Base-by-base conservation (phyloP, 78 protist genomes). In the Dictyostelium brefeldianum region DNA sequence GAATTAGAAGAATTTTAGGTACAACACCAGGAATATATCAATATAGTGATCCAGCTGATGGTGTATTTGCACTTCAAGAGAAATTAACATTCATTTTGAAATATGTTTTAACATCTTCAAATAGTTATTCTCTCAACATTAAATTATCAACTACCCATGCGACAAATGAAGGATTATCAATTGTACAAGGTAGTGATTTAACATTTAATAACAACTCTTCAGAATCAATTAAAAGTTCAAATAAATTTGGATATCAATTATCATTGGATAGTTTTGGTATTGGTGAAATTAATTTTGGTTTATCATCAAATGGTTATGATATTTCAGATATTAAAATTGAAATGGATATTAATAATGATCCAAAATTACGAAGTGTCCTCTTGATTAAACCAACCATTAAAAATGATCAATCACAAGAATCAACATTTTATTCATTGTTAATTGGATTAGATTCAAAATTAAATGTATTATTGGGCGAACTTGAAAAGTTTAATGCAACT, bases 11-110 rank as follows among this genome's bases (percentile, higher is more conserved):
- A 17, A 11, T 83, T 27, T 67, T 92, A 5, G 95, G 95, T 41
- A 71, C 56, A 4, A 15, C 41, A 17, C 59, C 31, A 12, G 95
- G 95, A 29, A 73, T 80, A 17, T 92, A 83, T 65, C 85, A 83
- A 57, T 92, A 83, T 74, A 22, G 78, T 10, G 95, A 92, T 9
- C 78, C 90, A 10, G 8, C 81, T 0, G 95, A 92, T 46, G 95
- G 95, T 47, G 48, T 73, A 27, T 62, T 17, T 36, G 95, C 87
- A 36, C 77, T 92, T 15, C 59, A 92, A 43, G 87, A 78, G 25
- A 92, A 92, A 80, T 50, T 92, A 41, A 47, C 56, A 7, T 77
- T 84, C 18, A 80, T 92, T n/a, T 83, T 80, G 7, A 78, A 48
- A 47, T 74, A 31, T 46, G 70, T 77, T 27, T 47, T 84, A 59